Conservation (phyloP, 2,329 filamentous ascomycete genomes). For the Cytospora schulzeri region DNA sequence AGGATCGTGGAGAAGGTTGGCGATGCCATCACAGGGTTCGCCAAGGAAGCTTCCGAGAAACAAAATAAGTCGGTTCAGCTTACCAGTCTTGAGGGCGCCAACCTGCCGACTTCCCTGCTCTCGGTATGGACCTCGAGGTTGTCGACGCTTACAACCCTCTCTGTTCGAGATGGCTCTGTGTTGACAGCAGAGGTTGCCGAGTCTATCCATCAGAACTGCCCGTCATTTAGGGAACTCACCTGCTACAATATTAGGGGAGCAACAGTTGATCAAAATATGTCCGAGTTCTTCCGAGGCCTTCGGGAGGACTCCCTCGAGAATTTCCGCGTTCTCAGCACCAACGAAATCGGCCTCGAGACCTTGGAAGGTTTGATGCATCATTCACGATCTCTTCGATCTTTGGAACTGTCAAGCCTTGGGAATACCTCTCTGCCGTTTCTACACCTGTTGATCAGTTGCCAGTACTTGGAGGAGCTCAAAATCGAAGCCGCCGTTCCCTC, state of each 20-base stretch:
- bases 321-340: conserved; percentile 60
- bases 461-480: conserved; percentile 38
- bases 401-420: conserved; percentile 38
- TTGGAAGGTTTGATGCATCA: conserved; percentile 55
- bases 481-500: conserved; percentile 36
- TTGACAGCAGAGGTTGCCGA: conserved; percentile 56
- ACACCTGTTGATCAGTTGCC: conserved; percentile 38
- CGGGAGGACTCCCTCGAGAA: conserved; percentile 57
- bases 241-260: conserved; percentile 51
- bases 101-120: conserved; percentile 53
- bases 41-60: conserved; percentile 41
- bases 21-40: conserved; percentile 57
- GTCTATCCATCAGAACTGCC: conserved; percentile 60
- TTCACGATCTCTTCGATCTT: conserved; percentile 38
- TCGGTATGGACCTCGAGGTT: conserved; percentile 61
- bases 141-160: conserved; percentile 58
- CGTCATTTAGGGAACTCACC: conserved; percentile 60
- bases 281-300: conserved; percentile 59
- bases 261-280: conserved; percentile 59
- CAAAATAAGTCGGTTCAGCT: conserved; percentile 53
- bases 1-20: conserved; percentile 52
- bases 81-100: conserved; percentile 58
- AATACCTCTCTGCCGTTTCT: conserved; percentile 35
- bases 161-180: conserved; percentile 62
- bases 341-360: conserved; percentile 55